These are phyloP conservation scores for Keithomyces neogunnii DNA, from an alignment of 2,329 filamentous ascomycete species.

Conservation along the genomic window DNA sequence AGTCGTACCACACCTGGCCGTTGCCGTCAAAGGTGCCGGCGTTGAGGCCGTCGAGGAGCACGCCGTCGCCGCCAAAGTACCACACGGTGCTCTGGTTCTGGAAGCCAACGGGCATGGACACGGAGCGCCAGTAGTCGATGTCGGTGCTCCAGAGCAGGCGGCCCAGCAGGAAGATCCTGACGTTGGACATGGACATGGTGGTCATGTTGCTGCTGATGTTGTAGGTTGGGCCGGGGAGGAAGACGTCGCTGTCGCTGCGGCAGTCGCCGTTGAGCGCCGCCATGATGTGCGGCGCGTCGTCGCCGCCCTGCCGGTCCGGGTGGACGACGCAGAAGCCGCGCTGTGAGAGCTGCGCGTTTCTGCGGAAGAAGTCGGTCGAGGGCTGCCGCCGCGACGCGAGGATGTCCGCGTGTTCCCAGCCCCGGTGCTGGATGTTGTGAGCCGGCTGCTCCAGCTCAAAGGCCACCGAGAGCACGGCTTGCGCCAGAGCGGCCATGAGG, in stretches of 20 bases:
- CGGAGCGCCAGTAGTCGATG: constrained; percentile 42
- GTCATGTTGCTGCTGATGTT: constrained; percentile 27
- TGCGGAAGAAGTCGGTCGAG: not conserved
- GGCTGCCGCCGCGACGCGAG: not conserved
- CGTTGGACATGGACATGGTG: constrained; percentile 21
- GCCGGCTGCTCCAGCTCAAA: not conserved
- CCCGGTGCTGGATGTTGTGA: constrained; percentile 1
- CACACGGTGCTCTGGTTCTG: constrained; percentile 48
- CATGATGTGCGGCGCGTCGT: constrained; percentile 23
- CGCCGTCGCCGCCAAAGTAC: constrained; percentile 43
- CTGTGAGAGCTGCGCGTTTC: constrained; percentile 11
- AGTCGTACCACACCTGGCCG: constrained; percentile 52
- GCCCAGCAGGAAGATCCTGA: constrained; percentile 35
- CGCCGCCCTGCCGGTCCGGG: constrained; percentile 16
- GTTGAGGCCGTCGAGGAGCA: constrained; percentile 40
- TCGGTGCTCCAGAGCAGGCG: constrained; percentile 32
- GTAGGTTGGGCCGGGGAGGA: constrained; percentile 24
- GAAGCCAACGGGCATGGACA: constrained; percentile 42
- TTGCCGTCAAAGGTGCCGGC: constrained; percentile 49
- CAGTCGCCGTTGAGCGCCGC: constrained; percentile 23
- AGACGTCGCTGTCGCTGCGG: constrained; percentile 19
- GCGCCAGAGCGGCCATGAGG: not conserved
- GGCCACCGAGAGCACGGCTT: not conserved
- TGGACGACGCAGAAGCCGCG: constrained; percentile 21
- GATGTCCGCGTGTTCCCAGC: constrained; percentile 1